Evolutionary conservation across 2,329 filamentous ascomycete genomes (phyloP).

Genomic region (Verruconis gallopava): DNA sequence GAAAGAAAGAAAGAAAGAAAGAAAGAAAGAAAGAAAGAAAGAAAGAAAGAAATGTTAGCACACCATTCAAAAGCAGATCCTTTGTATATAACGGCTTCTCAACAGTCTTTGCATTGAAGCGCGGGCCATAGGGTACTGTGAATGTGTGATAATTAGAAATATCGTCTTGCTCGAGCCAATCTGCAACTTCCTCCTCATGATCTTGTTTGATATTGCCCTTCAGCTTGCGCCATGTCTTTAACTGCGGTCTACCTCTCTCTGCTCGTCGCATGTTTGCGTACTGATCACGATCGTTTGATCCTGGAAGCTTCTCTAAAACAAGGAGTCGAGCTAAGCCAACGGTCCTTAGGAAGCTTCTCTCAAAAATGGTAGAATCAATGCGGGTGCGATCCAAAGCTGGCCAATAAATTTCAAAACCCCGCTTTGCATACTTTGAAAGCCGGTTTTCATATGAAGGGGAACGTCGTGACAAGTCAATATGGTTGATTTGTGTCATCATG

Average conservation of each 20-base stretch:
- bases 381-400: conserved; percentile 58
- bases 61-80: conserved; percentile 63
- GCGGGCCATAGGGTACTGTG: conserved; percentile 52
- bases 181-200: conserved; percentile 67
- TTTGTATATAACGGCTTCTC: conserved; percentile 73
- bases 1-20: too few species aligned
- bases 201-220: conserved; percentile 62
- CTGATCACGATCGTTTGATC: conserved; percentile 49
- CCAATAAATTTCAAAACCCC: conserved; percentile 79
- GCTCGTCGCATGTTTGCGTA: conserved; percentile 58
- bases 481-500: conserved; percentile 72
- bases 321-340: conserved; percentile 67
- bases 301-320: conserved; percentile 67
- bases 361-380: conserved; percentile 76
- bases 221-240: conserved; percentile 33
- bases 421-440: conserved; percentile 70
- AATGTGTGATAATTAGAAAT: conserved; percentile 61
- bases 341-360: conserved; percentile 63
- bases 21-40: too few species aligned
- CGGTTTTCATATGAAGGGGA: conserved; percentile 83
- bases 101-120: conserved; percentile 50
- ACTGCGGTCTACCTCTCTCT: conserved; percentile 56
- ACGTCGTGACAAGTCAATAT: conserved; percentile 63
- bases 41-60: too few species aligned
- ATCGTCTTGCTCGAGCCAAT: conserved; percentile 68